Evolutionary conservation across 2,329 filamentous ascomycete genomes (phyloP).

Genomic region (Purpureocillium takamizusanense): DNA sequence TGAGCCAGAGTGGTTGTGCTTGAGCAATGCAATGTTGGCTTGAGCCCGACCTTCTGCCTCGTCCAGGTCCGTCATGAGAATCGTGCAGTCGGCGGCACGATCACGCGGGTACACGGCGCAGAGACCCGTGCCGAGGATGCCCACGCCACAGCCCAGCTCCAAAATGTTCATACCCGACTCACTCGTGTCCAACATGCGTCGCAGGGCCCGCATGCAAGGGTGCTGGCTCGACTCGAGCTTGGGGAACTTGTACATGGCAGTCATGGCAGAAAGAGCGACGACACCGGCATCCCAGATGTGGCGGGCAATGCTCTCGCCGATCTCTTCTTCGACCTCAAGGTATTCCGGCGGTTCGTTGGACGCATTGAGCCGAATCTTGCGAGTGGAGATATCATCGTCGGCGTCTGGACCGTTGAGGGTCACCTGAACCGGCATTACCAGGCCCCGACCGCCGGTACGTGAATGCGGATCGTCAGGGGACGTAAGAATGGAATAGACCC

Average conservation of each 20-base stretch:
- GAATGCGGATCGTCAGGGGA: conserved; percentile 9
- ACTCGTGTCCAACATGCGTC: conserved; percentile 15
- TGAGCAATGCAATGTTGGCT: conserved; percentile 34
- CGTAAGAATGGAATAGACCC: conserved; percentile 15
- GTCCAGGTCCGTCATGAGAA: conserved; percentile 46
- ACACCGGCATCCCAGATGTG: conserved; percentile 52
- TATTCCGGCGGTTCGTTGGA: conserved; percentile 11
- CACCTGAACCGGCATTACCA: conserved; percentile 35
- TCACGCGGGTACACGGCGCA: conserved; percentile 22
- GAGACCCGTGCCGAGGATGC: conserved; percentile 43
- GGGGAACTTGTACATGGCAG: conserved; percentile 16
- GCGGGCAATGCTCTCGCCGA: conserved; percentile 50
- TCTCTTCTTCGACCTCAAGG: conserved; percentile 43
- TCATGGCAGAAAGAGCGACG: conserved; percentile 27
- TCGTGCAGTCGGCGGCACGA: conserved; percentile 14
- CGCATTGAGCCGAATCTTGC: conserved; percentile 18
- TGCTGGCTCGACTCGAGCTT: conserved; percentile 15
- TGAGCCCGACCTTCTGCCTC: conserved; percentile 41
- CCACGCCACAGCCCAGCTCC: conserved; percentile 49
- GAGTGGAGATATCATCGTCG: conserved; percentile 16
- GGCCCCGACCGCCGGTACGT: conserved; percentile 17
- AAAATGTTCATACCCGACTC: conserved; percentile 30
- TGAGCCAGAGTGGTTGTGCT: conserved; percentile 5
- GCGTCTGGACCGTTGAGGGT: conserved; percentile 16
- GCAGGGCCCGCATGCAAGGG: conserved; percentile 20